Percentiles rank a stretch among this genome's conserved stretches.
Evolutionary conservation across 768 basidiomycete species (phyloP).

Genomic region (Trametes meyenii): DNA sequence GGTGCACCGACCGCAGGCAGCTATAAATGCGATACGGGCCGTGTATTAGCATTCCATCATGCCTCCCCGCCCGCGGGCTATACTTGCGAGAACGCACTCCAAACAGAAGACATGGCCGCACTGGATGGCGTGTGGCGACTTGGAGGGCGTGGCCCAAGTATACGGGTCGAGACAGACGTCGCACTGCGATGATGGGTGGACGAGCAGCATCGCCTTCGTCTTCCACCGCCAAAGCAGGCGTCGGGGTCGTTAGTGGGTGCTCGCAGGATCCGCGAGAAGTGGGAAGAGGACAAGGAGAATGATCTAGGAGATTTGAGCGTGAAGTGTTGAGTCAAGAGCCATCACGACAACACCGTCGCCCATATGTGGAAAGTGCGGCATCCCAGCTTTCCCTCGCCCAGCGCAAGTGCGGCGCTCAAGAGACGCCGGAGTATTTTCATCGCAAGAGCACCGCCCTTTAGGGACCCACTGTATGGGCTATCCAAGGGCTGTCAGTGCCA

Average conservation of each 20-base stretch:
- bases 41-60: not conserved
- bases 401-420: conserved; percentile 1
- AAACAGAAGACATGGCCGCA: conserved; percentile 79
- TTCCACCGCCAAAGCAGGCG: not conserved
- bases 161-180: conserved; percentile 76
- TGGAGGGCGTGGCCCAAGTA: conserved; percentile 49
- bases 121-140: conserved; percentile 68
- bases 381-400: conserved; percentile 10
- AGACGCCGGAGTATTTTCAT: conserved; percentile 1
- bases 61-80: not conserved
- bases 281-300: not conserved
- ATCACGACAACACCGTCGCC: conserved; percentile 15
- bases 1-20: conserved; percentile 54
- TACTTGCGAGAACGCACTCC: not conserved
- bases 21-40: conserved; percentile 25
- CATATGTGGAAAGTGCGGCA: conserved; percentile 12
- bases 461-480: not conserved
- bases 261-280: not conserved
- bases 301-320: conserved; percentile 8
- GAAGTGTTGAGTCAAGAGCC: conserved; percentile 10
- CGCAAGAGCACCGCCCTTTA: not conserved
- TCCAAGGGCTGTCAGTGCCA: not conserved
- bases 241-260: not conserved
- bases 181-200: conserved; percentile 72
- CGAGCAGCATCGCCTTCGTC: conserved; percentile 50